Percentiles rank a stretch among this genome's conserved stretches.
Conservation (phyloP, 495 filamentous ascomycete genomes). For the Penicillium lividum region DNA sequence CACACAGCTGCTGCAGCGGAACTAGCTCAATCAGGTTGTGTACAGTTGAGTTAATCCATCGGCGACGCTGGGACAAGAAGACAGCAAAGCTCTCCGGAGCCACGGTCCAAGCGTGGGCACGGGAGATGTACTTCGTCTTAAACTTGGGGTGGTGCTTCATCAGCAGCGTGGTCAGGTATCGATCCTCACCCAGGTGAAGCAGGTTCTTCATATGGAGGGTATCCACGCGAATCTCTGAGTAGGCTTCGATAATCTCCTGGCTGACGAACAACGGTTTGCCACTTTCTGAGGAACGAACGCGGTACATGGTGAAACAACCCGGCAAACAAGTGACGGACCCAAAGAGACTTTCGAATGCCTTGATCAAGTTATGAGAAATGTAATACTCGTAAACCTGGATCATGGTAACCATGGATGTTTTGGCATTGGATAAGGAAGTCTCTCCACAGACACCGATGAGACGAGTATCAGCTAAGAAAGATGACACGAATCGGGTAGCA, state of each 20-base stretch:
- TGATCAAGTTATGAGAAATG: constrained; percentile 96
- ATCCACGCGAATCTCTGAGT: constrained; percentile 90
- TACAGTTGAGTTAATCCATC: constrained; percentile 99
- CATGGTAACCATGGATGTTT: constrained; percentile 92
- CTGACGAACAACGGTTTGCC: constrained; percentile 97
- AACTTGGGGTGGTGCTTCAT: constrained; percentile 89
- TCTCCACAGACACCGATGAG: constrained; percentile 94
- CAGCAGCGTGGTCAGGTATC: constrained; percentile 92
- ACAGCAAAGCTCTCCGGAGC: constrained; percentile 91
- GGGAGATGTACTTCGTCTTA: constrained; percentile 97
- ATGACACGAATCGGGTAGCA: constrained; percentile 86
- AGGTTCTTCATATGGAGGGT: constrained; percentile 99
- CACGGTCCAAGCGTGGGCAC: constrained; percentile 91
- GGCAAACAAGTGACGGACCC: constrained; percentile 96
- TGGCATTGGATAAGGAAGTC: constrained; percentile 89
- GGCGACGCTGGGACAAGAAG: constrained; percentile 95
- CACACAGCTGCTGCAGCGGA: constrained; percentile 88
- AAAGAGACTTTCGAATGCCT: constrained; percentile 98
- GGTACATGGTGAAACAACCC: constrained; percentile 98
- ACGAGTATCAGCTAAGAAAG: constrained; percentile 88
- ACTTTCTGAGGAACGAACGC: constrained; percentile 87
- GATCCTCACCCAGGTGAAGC: constrained; percentile 87
- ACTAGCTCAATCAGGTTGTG: constrained; percentile 98
- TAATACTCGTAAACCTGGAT: constrained; percentile 99
- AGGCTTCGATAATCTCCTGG: constrained; percentile 80